A percentile compares a stretch with the other conserved stretches of the same genome.
These are phyloP conservation scores for Paramecium biaurelia DNA, from an alignment of 73 alveolate species.

Conservation along the genomic window DNA sequence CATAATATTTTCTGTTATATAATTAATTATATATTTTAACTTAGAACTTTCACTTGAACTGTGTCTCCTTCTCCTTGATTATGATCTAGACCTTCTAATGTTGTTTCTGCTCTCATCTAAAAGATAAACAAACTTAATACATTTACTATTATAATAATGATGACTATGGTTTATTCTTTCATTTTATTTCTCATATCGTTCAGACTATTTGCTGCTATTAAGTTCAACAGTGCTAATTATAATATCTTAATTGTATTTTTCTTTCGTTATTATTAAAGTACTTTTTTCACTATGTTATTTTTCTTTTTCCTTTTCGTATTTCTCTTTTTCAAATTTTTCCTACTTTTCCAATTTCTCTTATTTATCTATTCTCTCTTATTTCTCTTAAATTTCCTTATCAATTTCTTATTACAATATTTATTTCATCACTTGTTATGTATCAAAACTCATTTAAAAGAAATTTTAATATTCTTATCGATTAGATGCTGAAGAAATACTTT, in stretches of 20 bases:
- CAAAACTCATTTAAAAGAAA: background rate
- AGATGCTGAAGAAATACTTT: background rate
- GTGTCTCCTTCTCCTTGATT: background rate
- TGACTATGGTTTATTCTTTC: background rate
- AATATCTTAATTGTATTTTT: background rate
- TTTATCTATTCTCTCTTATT: background rate
- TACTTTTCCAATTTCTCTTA: background rate
- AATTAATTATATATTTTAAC: constrained; percentile 23
- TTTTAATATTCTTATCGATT: background rate
- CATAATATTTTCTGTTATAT: constrained; percentile 5
- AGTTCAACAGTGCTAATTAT: background rate
- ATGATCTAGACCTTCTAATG: background rate
- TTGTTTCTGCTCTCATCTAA: background rate
- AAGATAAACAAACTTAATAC: background rate
- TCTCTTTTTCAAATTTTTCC: background rate
- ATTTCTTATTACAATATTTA: background rate
- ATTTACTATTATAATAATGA: background rate
- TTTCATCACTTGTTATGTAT: background rate
- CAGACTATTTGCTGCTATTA: background rate
- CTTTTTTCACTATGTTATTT: background rate
- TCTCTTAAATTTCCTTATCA: background rate
- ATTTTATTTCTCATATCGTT: background rate
- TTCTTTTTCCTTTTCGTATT: background rate
- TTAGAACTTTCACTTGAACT: constrained; percentile 47
- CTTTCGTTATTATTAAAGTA: background rate